Base-by-base conservation (phyloP, 2,329 filamentous ascomycete genomes). In the Fusarium pseudonygamai region DNA sequence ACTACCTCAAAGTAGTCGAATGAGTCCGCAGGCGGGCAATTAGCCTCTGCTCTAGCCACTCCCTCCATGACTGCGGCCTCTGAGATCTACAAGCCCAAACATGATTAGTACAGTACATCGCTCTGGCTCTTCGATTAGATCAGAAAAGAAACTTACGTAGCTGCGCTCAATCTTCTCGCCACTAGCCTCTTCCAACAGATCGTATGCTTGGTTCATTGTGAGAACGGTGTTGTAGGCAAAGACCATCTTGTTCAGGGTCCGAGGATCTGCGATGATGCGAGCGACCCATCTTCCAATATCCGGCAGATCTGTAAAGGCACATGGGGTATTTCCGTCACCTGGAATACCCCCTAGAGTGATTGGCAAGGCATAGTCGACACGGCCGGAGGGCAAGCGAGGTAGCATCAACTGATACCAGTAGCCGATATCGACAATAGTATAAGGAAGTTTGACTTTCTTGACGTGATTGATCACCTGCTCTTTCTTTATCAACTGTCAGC, bases 261-360 rank as follows among this genome's bases (percentile, higher is more conserved):
- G 79, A 14, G 83, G 80, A 69, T 90, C 88, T 6, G 77, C 73
- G 46, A 90, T 84, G 67, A 90, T 86, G 36, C 79, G 78, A 2
- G 86, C 87, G 6, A 87, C 83, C 68, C 85, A 89, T 42, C 76
- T 79, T 12, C 88, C 88, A 49, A 90, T 82, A 72, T 90, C 88
- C 12, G 83, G 74, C 46, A 85, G 61, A 73, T 89, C 85, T 0
- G 84, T 88, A 36, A 88, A 61, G 1, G 84, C 82, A 28, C 78
- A 84, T 6, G 80, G 82, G 1, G 78, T 78, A 26, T 85, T 82
- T 6, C 87, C 87, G 64, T 86, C 83, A 7, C 83, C 86, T 30
- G 79, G 76, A 37, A 89, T 82, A 3, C 12, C 13, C 24, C 43
- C 24, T 9, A 58, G 13, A 7, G 47, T 79, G 78, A 39, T 80